Conservation (phyloP, 116 monocot species). For the Iris pallida region DNA sequence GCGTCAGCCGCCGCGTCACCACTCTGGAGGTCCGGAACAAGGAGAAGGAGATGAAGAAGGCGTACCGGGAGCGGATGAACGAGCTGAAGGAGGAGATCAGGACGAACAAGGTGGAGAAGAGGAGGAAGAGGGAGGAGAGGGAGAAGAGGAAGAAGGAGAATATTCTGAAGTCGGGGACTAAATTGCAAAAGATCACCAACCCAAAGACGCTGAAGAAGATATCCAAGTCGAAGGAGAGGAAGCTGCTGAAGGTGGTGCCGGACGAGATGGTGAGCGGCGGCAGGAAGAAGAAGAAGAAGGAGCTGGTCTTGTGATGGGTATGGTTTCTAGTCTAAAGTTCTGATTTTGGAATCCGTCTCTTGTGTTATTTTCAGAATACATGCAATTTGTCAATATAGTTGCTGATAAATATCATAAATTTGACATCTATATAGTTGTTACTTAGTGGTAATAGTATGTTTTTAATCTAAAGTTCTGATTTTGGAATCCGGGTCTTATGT, state of each 20-base stretch:
- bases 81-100: conserved; percentile 81
- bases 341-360: no score
- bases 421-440: no score
- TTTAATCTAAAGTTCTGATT: no score
- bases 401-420: no score
- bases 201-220: conserved; percentile 96
- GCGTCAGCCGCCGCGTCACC: conserved; percentile 26
- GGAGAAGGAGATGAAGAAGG: conserved; percentile 66
- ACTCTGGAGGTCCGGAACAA: conserved; percentile 39
- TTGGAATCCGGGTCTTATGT: no score
- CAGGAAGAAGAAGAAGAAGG: background rate
- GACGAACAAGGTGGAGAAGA: conserved; percentile 55
- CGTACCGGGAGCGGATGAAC: conserved; percentile 42
- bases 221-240: conserved; percentile 87
- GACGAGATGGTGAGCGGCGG: conserved; percentile 50
- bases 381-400: no score
- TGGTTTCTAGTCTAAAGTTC: no score
- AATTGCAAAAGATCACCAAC: conserved; percentile 79
- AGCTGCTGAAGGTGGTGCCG: conserved; percentile 69
- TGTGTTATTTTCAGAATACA: no score
- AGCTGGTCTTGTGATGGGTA: background rate
- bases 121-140: conserved; percentile 61
- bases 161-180: conserved; percentile 56
- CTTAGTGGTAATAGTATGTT: no score
- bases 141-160: conserved; percentile 83